These are phyloP conservation scores for Sclerotinia sclerotiorum DNA, from an alignment of 2,329 filamentous ascomycete genomes.

Conservation along the genomic window DNA sequence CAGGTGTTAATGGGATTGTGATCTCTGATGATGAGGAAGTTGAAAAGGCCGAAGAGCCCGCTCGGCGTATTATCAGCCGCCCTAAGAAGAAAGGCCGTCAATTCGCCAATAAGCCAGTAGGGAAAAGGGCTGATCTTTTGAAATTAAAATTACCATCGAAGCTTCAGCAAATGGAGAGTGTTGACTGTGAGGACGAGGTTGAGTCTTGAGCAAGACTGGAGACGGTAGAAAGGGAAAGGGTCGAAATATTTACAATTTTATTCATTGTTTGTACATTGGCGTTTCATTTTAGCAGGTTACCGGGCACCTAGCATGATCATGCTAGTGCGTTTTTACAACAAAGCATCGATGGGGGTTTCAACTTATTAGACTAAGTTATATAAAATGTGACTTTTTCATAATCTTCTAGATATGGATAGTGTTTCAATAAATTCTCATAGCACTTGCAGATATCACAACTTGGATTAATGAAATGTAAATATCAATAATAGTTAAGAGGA, in stretches of 20 bases:
- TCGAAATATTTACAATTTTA: neutral
- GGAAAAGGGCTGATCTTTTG: neutral
- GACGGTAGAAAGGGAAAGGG: neutral
- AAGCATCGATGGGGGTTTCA: too few species aligned
- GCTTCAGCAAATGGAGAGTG: neutral
- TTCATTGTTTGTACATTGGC: neutral
- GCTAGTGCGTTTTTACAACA: neutral
- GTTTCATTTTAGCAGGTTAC: neutral
- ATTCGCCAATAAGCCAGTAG: neutral
- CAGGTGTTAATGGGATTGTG: neutral
- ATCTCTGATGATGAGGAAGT: neutral
- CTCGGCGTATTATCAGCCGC: neutral
- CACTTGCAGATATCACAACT: too few species aligned
- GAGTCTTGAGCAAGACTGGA: neutral
- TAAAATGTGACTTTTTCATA: too few species aligned
- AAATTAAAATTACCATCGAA: neutral
- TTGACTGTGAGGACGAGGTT: neutral
- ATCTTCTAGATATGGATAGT: too few species aligned
- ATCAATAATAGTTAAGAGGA: too few species aligned
- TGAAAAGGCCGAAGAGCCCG: neutral
- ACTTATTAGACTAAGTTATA: too few species aligned
- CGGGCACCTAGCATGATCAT: neutral
- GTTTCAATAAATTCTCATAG: too few species aligned
- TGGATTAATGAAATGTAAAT: too few species aligned
- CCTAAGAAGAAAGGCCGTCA: neutral